A percentile compares a stretch with the other conserved stretches of the same genome.
Conservation (phyloP, 164 flowering plant species). For the Sextonia rubra region DNA sequence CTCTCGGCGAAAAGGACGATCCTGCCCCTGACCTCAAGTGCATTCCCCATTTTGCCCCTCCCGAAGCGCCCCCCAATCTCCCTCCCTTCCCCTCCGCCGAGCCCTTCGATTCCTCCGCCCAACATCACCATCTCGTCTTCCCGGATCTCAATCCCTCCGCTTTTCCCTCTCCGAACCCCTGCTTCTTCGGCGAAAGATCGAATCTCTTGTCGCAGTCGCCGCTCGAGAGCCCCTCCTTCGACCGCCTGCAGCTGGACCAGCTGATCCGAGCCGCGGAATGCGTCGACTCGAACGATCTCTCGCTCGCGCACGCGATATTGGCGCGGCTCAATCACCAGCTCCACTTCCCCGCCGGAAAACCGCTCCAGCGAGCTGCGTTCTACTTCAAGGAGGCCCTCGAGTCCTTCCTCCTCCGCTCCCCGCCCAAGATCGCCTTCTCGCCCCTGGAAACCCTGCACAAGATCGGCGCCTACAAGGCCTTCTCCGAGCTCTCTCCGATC, state of each 20-base stretch:
- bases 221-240: slow-evolving; percentile 13
- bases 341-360: slow-evolving; percentile 52
- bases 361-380: slow-evolving; percentile 76
- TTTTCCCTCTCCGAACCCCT: background rate
- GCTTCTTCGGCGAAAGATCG: background rate
- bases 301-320: slow-evolving; percentile 64
- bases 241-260: slow-evolving; percentile 48
- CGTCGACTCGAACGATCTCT: slow-evolving; percentile 62
- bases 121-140: background rate
- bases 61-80: slow-evolving; percentile 2
- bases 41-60: slow-evolving; percentile 10
- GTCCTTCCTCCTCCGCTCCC: slow-evolving; percentile 24
- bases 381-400: slow-evolving; percentile 87
- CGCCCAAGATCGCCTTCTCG: slow-evolving; percentile 24
- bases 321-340: slow-evolving; percentile 82
- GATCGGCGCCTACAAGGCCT: slow-evolving; percentile 58
- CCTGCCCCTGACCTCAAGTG: slow-evolving; percentile 18
- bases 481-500: slow-evolving; percentile 65
- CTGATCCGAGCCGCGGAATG: slow-evolving; percentile 65
- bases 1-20: slow-evolving; percentile 54
- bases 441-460: slow-evolving; percentile 53
- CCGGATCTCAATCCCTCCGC: background rate
- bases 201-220: background rate
- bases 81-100: slow-evolving; percentile 23
- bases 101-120: slow-evolving; percentile 12